A percentile compares a stretch with the other conserved stretches of the same genome.
phyloP scores from a whole-genome alignment of 2,329 filamentous ascomycete genomes.

The Stachybotrys elegans region DNA sequence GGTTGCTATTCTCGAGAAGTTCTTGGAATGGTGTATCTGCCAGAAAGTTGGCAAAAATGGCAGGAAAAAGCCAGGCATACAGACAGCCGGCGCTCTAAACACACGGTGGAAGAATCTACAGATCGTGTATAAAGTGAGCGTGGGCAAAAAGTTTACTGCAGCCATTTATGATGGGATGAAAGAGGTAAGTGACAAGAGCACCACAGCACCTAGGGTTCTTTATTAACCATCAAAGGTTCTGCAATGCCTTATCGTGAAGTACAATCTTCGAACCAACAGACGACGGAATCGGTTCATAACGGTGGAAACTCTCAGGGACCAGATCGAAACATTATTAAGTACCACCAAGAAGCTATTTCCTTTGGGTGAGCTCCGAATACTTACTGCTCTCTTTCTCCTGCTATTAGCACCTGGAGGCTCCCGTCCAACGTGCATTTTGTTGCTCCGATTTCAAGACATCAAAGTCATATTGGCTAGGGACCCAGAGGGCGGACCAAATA shows the following conservation, averaged over 20 bases:
- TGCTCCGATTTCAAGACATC: conserved; percentile 13
- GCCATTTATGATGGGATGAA: conserved; percentile 12
- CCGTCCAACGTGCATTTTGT: conserved; percentile 10
- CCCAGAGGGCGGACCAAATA: conserved; percentile 10
- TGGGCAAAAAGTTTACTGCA: conserved; percentile 9
- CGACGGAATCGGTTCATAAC: conserved; percentile 16
- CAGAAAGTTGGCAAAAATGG: conserved; percentile 10
- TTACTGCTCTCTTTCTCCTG: conserved; percentile 16
- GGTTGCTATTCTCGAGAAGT: conserved; percentile 3
- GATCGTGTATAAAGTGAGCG: conserved; percentile 17
- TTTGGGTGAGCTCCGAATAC: conserved; percentile 16
- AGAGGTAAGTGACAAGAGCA: conserved; percentile 7
- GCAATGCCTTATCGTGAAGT: conserved; percentile 13
- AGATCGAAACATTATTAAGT: conserved; percentile 19
- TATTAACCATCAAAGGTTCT: conserved; percentile 13
- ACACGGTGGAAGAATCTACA: conserved; percentile 22
- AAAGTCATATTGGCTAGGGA: conserved; percentile 10
- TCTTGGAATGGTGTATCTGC: conserved; percentile 13
- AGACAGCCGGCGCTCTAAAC: conserved; percentile 15
- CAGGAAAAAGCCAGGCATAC: conserved; percentile 9
- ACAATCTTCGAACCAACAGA: conserved; percentile 13
- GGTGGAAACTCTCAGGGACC: conserved; percentile 15
- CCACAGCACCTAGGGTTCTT: too few relatives aligned
- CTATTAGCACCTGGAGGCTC: conserved; percentile 12
- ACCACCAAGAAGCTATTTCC: conserved; percentile 19